phyloP scores from a whole-genome alignment of 495 filamentous ascomycete species.

The Cryomyces antarcticus region DNA sequence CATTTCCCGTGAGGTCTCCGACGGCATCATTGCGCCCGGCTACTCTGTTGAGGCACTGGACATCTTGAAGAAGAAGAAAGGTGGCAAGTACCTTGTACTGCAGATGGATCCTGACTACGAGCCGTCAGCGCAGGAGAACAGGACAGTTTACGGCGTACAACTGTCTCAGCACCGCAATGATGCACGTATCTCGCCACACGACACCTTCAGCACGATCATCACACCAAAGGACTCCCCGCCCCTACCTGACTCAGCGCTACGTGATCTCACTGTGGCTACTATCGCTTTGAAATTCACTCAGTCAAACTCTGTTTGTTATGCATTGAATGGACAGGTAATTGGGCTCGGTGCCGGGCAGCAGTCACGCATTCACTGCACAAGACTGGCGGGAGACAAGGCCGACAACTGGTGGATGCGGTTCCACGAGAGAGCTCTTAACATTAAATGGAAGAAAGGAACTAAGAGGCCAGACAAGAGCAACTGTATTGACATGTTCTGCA shows the following conservation, averaged over 20 bases:
- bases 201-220: constrained; percentile 67
- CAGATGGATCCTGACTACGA: constrained; percentile 81
- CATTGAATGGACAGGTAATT: constrained; percentile 81
- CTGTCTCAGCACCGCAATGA: constrained; percentile 85
- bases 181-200: constrained; percentile 56
- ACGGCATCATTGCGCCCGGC: constrained; percentile 81
- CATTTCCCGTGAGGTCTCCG: constrained; percentile 91
- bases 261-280: constrained; percentile 86
- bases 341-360: constrained; percentile 93
- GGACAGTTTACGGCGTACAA: constrained; percentile 75
- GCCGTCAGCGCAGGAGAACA: constrained; percentile 51
- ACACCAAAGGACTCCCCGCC: constrained; percentile 41
- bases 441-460: constrained; percentile 93
- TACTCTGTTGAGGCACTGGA: constrained; percentile 70
- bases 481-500: constrained; percentile 86
- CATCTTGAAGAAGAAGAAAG: constrained; percentile 95
- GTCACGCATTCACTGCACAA: constrained; percentile 93
- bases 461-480: constrained; percentile 97
- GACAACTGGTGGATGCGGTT: constrained; percentile 99
- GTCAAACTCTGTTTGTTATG: constrained; percentile 96
- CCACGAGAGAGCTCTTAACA: constrained; percentile 62
- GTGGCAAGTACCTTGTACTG: constrained; percentile 85
- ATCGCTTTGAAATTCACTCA: constrained; percentile 97
- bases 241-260: constrained; percentile 60
- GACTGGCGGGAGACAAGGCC: constrained; percentile 93